Percentiles rank a stretch among this genome's conserved stretches.
Conservation (phyloP, 1,284 basidiomycete genomes). For the Kalmanozyma brasiliensis region DNA sequence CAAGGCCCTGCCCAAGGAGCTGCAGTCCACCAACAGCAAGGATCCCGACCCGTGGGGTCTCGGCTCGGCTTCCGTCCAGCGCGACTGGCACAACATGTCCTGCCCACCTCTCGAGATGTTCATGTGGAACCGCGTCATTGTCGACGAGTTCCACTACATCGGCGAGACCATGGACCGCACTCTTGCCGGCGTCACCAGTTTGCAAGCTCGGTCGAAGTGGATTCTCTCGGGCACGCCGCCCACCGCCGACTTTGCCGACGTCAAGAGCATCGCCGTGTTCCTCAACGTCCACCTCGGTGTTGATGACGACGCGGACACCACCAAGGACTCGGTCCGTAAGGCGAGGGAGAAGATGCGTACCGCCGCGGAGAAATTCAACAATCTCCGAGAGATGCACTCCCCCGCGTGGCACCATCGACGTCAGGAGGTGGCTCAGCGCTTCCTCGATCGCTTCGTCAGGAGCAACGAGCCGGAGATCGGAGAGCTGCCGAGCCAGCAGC, state of each 20-base stretch:
- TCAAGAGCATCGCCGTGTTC: conserved; percentile 75
- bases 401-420: conserved; percentile 90
- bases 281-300: conserved; percentile 60
- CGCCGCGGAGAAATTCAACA: conserved; percentile 91
- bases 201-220: conserved; percentile 85
- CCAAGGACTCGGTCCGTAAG: conserved; percentile 72
- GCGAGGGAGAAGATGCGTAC: conserved; percentile 85
- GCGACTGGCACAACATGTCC: conserved; percentile 82
- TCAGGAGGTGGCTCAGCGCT: conserved; percentile 82
- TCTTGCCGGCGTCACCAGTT: conserved; percentile 79
- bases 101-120: conserved; percentile 90
- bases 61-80: conserved; percentile 74
- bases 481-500: conserved; percentile 83
- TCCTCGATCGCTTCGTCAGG: conserved; percentile 70
- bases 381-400: conserved; percentile 92
- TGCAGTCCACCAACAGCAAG: conserved; percentile 31
- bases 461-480: conserved; percentile 96
- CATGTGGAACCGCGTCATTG: conserved; percentile 77
- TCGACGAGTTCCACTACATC: conserved; percentile 95
- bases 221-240: conserved; percentile 96
- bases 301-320: conserved; percentile 84
- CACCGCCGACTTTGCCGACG: conserved; percentile 85
- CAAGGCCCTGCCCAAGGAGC: conserved; percentile 65
- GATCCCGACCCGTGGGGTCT: conserved; percentile 75
- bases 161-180: conserved; percentile 75